A percentile compares a stretch with the other conserved stretches of the same genome.
Conservation (phyloP, 2,329 filamentous ascomycete genomes). For the Furcasterigmium sp. region DNA sequence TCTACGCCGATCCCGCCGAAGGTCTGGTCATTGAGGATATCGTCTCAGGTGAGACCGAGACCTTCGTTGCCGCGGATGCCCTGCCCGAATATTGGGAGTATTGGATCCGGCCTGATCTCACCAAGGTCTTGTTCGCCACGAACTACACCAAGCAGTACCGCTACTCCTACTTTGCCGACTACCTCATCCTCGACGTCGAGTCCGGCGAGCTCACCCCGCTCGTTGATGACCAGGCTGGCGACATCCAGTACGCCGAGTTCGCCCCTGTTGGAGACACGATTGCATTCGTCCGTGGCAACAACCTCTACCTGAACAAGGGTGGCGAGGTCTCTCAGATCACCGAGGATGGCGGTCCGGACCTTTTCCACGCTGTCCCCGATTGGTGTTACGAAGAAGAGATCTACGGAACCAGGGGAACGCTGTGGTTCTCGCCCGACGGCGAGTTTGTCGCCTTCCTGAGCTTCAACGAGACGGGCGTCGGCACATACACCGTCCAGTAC, state of each 20-base stretch:
- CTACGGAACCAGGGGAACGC: constrained; percentile 71
- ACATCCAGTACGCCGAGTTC: constrained; percentile 63
- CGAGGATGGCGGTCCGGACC: constrained; percentile 51
- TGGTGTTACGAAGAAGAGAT: constrained; percentile 79
- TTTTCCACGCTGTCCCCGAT: constrained; percentile 61
- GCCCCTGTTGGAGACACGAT: constrained; percentile 53
- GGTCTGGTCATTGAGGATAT: constrained; percentile 58
- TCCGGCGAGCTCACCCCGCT: constrained; percentile 50
- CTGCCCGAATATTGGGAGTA: constrained; percentile 53
- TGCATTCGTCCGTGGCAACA: constrained; percentile 62
- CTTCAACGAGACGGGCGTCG: constrained; percentile 74
- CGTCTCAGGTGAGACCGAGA: constrained; percentile 48
- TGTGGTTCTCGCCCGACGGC: constrained; percentile 93
- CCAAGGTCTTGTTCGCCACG: constrained; percentile 54
- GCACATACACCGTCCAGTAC: constrained; percentile 60
- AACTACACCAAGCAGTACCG: constrained; percentile 67
- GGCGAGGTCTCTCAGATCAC: constrained; percentile 54
- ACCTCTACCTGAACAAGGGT: constrained; percentile 55
- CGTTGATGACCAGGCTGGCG: constrained; percentile 52
- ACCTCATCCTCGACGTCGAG: constrained; percentile 57
- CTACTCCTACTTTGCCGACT: constrained; percentile 63
- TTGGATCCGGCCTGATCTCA: constrained; percentile 55
- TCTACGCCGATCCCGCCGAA: constrained; percentile 43
- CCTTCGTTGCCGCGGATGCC: constrained; percentile 52
- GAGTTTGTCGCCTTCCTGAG: constrained; percentile 86